phyloP scores from a whole-genome alignment of 2,329 filamentous ascomycete species.

The Fusarium armeniacum region DNA sequence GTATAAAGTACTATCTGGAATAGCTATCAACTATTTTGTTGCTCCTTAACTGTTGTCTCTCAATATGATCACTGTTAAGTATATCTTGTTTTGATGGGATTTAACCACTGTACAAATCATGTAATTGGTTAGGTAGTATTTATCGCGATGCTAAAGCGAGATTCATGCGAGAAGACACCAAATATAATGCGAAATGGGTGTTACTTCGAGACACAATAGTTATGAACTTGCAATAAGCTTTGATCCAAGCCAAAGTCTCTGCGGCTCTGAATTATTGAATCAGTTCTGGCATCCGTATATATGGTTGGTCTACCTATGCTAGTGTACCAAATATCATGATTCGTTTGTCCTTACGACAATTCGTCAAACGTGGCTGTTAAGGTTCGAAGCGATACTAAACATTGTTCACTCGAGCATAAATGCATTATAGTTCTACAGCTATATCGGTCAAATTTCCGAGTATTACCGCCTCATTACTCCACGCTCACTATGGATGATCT shows the following conservation, averaged over 20 bases:
- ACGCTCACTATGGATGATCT: constrained; percentile 18
- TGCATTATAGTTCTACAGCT: constrained; percentile 33
- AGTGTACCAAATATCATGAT: background rate
- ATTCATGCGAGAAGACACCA: too few species aligned
- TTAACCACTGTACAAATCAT: background rate
- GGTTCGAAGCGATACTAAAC: background rate
- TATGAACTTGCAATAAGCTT: background rate
- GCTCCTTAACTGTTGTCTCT: background rate
- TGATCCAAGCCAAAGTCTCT: background rate
- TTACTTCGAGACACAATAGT: background rate
- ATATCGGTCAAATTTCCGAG: constrained; percentile 30
- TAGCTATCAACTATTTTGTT: background rate
- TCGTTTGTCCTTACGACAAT: background rate
- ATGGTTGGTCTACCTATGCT: background rate
- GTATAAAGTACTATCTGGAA: too few species aligned
- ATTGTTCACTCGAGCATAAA: constrained; percentile 1
- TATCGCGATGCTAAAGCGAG: background rate
- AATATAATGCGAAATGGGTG: too few species aligned
- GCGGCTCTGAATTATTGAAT: background rate
- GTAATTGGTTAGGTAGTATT: background rate
- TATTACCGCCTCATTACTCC: constrained; percentile 44
- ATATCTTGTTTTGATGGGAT: background rate
- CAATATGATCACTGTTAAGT: background rate
- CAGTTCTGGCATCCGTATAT: background rate
- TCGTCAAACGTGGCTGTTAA: background rate